Evolutionary conservation across 129 eudicot species (phyloP).

Genomic region (Centrapalus pauciflorus): DNA sequence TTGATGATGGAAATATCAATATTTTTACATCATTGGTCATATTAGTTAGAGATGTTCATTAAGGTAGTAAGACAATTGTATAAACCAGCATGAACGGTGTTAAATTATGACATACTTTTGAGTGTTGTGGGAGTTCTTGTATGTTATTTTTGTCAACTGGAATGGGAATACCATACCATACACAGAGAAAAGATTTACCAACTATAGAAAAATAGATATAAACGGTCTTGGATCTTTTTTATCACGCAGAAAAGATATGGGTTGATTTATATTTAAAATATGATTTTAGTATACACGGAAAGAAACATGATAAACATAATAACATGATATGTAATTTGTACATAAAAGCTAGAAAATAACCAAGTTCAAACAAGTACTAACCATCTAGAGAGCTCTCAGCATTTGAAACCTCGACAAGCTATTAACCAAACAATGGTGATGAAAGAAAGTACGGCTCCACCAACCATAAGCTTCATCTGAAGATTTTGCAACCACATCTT

Average conservation of each 20-base stretch:
- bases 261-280: too few relatives aligned
- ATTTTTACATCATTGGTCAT: not conserved
- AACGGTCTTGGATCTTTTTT: not conserved
- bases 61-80: not conserved
- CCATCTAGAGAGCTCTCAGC: conserved; percentile 9
- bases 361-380: not conserved
- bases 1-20: not conserved
- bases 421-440: conserved; percentile 50
- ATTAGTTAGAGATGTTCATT: not conserved
- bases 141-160: not conserved
- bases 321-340: conserved; percentile 7
- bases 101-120: too few relatives aligned
- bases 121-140: too few relatives aligned
- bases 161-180: too few relatives aligned
- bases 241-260: too few relatives aligned
- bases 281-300: not conserved
- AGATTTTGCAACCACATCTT: conserved; percentile 81
- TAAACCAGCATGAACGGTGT: not conserved
- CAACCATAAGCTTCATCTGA: conserved; percentile 58
- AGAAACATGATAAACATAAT: not conserved
- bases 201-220: not conserved
- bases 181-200: not conserved
- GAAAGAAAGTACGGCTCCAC: conserved; percentile 36
- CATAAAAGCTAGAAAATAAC: not conserved
- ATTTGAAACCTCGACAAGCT: conserved; percentile 49